These are phyloP conservation scores for Spinellus fusiger DNA, from an alignment of 192 early-diverging fungal genomes.

Conservation along the genomic window DNA sequence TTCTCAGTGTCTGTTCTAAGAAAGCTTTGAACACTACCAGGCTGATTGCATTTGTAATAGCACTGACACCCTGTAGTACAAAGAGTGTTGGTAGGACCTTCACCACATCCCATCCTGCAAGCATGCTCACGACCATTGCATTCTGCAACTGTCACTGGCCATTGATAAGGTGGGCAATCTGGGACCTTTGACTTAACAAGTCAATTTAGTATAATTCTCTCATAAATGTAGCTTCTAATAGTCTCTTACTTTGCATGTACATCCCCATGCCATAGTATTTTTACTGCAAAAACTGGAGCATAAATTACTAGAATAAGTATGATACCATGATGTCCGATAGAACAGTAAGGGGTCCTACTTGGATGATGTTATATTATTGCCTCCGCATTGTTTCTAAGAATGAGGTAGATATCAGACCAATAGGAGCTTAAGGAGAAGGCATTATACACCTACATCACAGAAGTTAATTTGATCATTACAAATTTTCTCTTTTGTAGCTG, in stretches of 20 bases:
- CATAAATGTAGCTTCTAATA: background rate
- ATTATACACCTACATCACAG: background rate
- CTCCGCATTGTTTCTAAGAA: slow-evolving; percentile 1
- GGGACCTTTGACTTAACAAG: background rate
- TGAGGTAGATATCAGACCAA: background rate
- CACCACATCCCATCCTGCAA: background rate
- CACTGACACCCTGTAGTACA: background rate
- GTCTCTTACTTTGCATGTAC: background rate
- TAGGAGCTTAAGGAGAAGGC: background rate
- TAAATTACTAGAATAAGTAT: background rate
- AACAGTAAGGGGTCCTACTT: background rate
- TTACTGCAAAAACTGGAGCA: background rate
- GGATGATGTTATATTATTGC: background rate
- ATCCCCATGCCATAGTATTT: slow-evolving; percentile 6
- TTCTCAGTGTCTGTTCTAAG: background rate
- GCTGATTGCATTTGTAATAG: background rate
- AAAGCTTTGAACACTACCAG: background rate
- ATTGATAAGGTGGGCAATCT: slow-evolving; percentile 3
- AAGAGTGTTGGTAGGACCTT: background rate
- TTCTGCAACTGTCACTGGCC: slow-evolving; percentile 4
- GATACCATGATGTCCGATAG: background rate
- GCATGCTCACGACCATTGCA: background rate
- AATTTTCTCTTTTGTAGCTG: background rate
- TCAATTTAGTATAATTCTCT: background rate
- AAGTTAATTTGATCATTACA: background rate